Conservation (phyloP, 2,329 filamentous ascomycete genomes). For the Sporothrix euskadiensis region DNA sequence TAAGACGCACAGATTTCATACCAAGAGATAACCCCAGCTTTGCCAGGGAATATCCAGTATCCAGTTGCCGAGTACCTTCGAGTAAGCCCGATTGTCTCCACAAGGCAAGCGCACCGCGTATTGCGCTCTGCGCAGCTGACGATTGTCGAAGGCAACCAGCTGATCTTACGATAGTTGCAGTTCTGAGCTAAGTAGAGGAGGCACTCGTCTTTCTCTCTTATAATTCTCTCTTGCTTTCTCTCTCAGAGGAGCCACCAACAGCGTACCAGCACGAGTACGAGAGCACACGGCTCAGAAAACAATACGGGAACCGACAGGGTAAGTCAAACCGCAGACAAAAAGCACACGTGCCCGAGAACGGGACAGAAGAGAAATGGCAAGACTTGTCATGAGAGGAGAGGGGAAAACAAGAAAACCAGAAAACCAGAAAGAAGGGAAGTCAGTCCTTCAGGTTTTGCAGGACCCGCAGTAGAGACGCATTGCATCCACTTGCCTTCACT, state of each 20-base stretch:
- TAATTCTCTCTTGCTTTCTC: background rate
- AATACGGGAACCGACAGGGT: conserved; percentile 27
- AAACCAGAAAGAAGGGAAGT: background rate
- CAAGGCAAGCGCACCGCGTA: background rate
- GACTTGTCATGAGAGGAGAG: background rate
- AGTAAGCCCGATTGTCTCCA: background rate
- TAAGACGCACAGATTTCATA: background rate
- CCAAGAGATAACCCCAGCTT: conserved; percentile 9
- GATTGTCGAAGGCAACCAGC: conserved; percentile 13
- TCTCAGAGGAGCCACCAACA: conserved; percentile 1
- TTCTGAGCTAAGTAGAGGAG: background rate
- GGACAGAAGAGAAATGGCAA: background rate
- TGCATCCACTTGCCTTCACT: conserved; percentile 30
- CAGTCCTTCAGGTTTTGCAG: conserved; percentile 33
- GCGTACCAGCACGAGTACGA: conserved; percentile 13
- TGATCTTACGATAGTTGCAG: background rate
- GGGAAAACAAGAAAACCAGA: background rate
- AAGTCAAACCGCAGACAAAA: conserved; percentile 11
- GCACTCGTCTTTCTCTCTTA: background rate
- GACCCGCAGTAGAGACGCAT: conserved; percentile 44
- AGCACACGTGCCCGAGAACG: background rate
- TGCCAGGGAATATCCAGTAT: background rate
- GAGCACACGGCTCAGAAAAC: conserved; percentile 12
- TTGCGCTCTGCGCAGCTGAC: conserved; percentile 15
- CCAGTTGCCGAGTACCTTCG: background rate